Conservation (phyloP, 345 rosid genomes). For the Abelmoschus esculentus region DNA sequence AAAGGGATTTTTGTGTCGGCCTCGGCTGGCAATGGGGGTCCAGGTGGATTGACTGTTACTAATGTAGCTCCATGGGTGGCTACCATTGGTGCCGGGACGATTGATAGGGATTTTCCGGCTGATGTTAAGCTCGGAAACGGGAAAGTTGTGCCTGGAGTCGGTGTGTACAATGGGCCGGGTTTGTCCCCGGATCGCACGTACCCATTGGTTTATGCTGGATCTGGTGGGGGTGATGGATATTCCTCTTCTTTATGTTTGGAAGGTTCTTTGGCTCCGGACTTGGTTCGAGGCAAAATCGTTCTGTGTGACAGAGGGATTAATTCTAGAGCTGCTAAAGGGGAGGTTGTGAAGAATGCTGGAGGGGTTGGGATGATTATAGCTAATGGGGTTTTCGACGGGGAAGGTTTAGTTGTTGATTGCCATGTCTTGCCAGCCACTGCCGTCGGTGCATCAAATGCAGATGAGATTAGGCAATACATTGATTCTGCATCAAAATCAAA, state of each 20-base stretch:
- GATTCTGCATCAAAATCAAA: conserved; percentile 34
- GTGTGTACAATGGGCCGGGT: conserved; percentile 62
- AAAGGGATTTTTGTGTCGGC: conserved; percentile 69
- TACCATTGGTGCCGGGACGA: conserved; percentile 79
- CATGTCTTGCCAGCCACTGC: conserved; percentile 78
- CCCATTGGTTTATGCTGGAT: conserved; percentile 65
- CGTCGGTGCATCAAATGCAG: conserved; percentile 62
- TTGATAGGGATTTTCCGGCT: conserved; percentile 76
- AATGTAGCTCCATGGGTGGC: conserved; percentile 85
- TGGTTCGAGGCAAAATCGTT: conserved; percentile 64
- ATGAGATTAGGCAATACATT: conserved; percentile 58
- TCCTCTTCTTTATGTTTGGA: conserved; percentile 74
- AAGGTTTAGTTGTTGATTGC: conserved; percentile 83
- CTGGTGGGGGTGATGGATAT: conserved; percentile 58
- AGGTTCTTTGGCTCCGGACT: conserved; percentile 54
- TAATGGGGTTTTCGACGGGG: conserved; percentile 81
- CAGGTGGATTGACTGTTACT: conserved; percentile 68
- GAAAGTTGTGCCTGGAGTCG: conserved; percentile 46
- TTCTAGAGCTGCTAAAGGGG: conserved; percentile 73
- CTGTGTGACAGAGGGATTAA: conserved; percentile 91
- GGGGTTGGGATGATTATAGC: conserved; percentile 91
- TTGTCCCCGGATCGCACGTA: conserved; percentile 49
- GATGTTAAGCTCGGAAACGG: conserved; percentile 72
- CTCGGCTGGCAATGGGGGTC: conserved; percentile 93
- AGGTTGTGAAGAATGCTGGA: conserved; percentile 77